Evolutionary conservation across 176 grass and related monocot species (phyloP).

Genomic region (Chrysopogon serrulatus): DNA sequence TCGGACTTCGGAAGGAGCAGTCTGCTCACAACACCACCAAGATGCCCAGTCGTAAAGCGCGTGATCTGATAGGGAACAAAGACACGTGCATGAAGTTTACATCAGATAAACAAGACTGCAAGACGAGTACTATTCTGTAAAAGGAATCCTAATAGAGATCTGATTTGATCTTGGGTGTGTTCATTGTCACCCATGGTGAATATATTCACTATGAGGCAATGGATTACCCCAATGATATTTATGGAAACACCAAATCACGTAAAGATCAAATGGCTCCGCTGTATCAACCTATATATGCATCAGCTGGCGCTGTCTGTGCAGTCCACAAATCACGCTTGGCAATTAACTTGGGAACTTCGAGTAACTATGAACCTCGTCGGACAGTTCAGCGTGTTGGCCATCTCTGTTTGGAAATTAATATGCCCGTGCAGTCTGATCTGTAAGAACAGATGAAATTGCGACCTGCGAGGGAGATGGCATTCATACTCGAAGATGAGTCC

Average conservation of each 20-base stretch:
- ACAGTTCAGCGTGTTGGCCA: too few species aligned
- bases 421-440: background rate
- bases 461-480: too few species aligned
- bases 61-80: background rate
- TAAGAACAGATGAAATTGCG: background rate
- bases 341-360: background rate
- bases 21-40: background rate
- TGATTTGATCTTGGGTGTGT: background rate
- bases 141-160: too few species aligned
- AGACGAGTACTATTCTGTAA: too few species aligned
- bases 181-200: background rate
- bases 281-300: background rate
- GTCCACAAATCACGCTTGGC: background rate
- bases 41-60: too few species aligned
- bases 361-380: background rate
- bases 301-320: too few species aligned
- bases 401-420: too few species aligned
- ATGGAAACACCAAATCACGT: background rate
- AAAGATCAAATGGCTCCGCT: background rate
- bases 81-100: conserved; percentile 20
- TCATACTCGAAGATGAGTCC: background rate
- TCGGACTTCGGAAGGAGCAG: background rate
- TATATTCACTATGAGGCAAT: background rate
- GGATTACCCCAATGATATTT: background rate
- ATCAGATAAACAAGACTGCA: background rate